phyloP scores from a whole-genome alignment of 257 asterid species.

The Plantago major region DNA sequence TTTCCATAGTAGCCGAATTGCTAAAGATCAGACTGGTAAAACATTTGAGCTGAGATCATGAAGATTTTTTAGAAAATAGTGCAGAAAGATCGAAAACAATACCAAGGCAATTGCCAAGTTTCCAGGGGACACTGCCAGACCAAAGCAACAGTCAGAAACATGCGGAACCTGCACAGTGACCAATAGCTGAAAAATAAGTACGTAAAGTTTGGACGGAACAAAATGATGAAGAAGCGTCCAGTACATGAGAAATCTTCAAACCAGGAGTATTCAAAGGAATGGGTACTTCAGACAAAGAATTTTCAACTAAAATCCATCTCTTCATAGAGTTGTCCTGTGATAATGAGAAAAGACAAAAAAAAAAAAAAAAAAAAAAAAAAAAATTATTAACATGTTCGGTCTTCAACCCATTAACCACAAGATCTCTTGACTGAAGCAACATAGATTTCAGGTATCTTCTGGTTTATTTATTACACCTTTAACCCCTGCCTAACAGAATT shows the following conservation, averaged over 20 bases:
- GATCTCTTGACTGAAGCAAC: slow-evolving; percentile 14
- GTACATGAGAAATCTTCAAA: slow-evolving; percentile 55
- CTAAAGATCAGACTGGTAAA: no score
- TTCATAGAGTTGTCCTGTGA: slow-evolving; percentile 65
- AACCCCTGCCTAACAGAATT: slow-evolving; percentile 1
- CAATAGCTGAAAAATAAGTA: slow-evolving; percentile 20
- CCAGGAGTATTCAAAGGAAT: slow-evolving; percentile 57
- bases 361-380: no score
- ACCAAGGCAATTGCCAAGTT: slow-evolving; percentile 87
- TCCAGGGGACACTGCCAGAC: slow-evolving; percentile 89
- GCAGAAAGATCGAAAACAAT: slow-evolving; percentile 20
- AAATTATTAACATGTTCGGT: neutral
- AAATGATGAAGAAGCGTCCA: slow-evolving; percentile 24
- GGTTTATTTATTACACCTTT: slow-evolving; percentile 1
- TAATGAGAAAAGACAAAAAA: no score
- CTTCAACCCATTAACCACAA: slow-evolving; percentile 10
- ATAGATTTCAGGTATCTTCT: slow-evolving; percentile 6
- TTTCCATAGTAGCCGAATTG: no score
- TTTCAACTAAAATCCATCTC: slow-evolving; percentile 63
- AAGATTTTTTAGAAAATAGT: no score
- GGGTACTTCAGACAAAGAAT: slow-evolving; percentile 52
- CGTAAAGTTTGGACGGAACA: slow-evolving; percentile 6
- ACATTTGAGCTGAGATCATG: no score
- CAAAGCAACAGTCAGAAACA: slow-evolving; percentile 78
- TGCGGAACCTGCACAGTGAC: slow-evolving; percentile 50